Evolutionary conservation across 2,329 filamentous ascomycete species (phyloP).

Genomic region (Coniochaeta pulveracea): DNA sequence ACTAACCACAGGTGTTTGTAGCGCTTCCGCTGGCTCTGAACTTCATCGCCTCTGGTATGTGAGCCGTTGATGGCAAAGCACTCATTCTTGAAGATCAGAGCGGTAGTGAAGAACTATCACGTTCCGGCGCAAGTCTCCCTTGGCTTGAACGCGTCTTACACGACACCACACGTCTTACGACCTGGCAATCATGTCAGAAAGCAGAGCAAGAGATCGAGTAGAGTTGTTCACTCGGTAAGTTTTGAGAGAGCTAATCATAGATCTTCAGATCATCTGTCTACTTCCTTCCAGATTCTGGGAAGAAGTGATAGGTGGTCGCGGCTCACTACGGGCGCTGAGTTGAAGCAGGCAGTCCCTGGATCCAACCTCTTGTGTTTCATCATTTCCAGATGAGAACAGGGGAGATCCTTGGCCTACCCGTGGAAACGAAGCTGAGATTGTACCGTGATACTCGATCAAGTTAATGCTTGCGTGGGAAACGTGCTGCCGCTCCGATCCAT

Average conservation of each 20-base stretch:
- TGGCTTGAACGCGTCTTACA: too few relatives aligned
- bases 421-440: conserved; percentile 75
- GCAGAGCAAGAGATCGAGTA: background rate
- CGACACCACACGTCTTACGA: background rate
- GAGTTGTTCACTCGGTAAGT: conserved; percentile 3
- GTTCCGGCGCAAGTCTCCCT: too few relatives aligned
- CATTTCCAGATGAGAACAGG: too few relatives aligned
- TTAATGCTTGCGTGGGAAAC: conserved; percentile 98
- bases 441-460: conserved; percentile 97
- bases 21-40: conserved; percentile 74
- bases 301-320: conserved; percentile 27
- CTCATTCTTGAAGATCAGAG: conserved; percentile 37
- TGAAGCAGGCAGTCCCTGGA: conserved; percentile 29
- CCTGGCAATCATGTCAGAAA: background rate
- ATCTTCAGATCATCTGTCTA: conserved; percentile 7
- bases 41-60: conserved; percentile 90
- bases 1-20: conserved; percentile 27
- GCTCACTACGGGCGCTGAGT: conserved; percentile 83
- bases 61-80: too few relatives aligned
- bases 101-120: too few relatives aligned
- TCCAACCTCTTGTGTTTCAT: conserved; percentile 36
- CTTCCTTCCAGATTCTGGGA: background rate
- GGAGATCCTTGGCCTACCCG: conserved; percentile 12
- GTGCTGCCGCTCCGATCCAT: conserved; percentile 72
- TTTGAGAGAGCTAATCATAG: conserved; percentile 3